A percentile compares a stretch with the other conserved stretches of the same genome.
Conservation (phyloP, 2,329 filamentous ascomycete species). For the Stagonosporopsis cucurbitacearum region DNA sequence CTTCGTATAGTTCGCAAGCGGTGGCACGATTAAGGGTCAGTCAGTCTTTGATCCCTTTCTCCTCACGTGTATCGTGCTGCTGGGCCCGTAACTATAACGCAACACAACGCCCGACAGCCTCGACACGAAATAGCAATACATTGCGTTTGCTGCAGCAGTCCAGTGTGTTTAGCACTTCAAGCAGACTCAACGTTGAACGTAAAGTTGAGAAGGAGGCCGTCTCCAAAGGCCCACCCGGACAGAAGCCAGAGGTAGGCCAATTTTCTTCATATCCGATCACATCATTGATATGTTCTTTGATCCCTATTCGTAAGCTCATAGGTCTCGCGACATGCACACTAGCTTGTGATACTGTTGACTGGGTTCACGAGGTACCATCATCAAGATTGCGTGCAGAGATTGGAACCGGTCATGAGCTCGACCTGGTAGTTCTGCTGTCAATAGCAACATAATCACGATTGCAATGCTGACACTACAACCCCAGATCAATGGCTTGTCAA, state of each 20-base stretch:
- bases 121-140: constrained; percentile 6
- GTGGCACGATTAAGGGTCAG: constrained; percentile 19
- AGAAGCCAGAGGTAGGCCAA: constrained; percentile 25
- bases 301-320: not conserved
- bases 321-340: not conserved
- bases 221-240: constrained; percentile 3
- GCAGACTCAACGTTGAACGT: constrained; percentile 11
- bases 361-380: not conserved
- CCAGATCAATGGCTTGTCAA: constrained; percentile 11
- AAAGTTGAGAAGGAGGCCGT: constrained; percentile 18
- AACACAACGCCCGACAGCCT: constrained; percentile 2
- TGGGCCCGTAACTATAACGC: constrained; percentile 22
- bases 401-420: not conserved
- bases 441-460: not conserved
- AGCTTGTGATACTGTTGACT: not conserved
- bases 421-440: not conserved
- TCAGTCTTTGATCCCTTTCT: constrained; percentile 25
- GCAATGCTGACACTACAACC: constrained; percentile 4
- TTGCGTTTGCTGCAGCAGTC: constrained; percentile 3
- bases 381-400: not conserved
- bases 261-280: not conserved
- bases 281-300: not conserved
- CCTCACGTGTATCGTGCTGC: constrained; percentile 44
- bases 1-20: constrained; percentile 14
- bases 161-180: constrained; percentile 31